A percentile compares a stretch with the other conserved stretches of the same genome.
These are phyloP conservation scores for Clathrus columnatus DNA, from an alignment of 768 basidiomycete species.

Conservation along the genomic window DNA sequence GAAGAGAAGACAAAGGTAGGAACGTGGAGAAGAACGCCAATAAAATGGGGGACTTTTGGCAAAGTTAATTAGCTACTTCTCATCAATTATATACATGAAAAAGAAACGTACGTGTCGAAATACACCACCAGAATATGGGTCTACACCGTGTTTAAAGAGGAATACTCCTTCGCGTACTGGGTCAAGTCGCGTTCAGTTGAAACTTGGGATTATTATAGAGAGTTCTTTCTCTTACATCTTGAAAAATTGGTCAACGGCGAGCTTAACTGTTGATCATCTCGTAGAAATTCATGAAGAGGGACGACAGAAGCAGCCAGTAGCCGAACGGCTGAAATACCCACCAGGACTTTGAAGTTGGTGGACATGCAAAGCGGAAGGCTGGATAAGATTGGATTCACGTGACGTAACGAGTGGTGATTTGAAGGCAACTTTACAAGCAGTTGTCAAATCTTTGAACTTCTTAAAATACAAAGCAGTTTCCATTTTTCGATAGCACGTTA, in stretches of 20 bases:
- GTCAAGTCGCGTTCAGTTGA: constrained; percentile 11
- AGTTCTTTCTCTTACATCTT: constrained; percentile 52
- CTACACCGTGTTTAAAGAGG: constrained; percentile 63
- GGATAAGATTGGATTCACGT: neutral
- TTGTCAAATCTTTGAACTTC: too few relatives aligned
- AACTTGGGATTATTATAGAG: too few relatives aligned
- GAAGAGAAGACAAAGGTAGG: constrained; percentile 41
- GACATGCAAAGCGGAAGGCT: constrained; percentile 2
- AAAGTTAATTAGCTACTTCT: too few relatives aligned
- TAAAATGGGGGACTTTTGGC: constrained; percentile 67
- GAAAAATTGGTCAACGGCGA: constrained; percentile 76
- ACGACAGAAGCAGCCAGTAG: constrained; percentile 42
- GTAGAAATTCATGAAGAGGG: constrained; percentile 41
- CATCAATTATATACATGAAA: neutral
- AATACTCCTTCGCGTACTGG: constrained; percentile 87
- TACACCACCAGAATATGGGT: constrained; percentile 81
- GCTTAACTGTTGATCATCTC: constrained; percentile 66
- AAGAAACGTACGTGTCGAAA: constrained; percentile 67
- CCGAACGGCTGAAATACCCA: constrained; percentile 19
- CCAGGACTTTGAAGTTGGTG: constrained; percentile 7
- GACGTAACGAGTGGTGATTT: too few relatives aligned
- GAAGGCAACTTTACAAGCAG: too few relatives aligned
- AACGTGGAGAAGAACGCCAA: constrained; percentile 68
- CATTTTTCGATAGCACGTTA: neutral
- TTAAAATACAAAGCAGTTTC: neutral